phyloP scores from a whole-genome alignment of 331 rosid species.

The Arachis monticola region DNA sequence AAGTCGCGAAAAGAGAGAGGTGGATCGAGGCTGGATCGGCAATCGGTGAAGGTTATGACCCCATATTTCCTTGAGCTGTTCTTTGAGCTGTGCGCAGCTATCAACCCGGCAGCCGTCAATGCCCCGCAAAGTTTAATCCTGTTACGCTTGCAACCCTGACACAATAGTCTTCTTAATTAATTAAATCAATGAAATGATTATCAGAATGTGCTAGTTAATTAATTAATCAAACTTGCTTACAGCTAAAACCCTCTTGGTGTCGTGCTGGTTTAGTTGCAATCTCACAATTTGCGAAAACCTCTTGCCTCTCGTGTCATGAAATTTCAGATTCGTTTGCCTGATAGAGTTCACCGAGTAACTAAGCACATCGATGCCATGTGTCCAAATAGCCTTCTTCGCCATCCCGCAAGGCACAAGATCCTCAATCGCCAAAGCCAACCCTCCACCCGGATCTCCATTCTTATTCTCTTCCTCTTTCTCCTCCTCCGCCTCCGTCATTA shows the following conservation, averaged over 20 bases:
- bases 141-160: conserved; percentile 51
- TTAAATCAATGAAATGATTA: background rate
- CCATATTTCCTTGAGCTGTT: conserved; percentile 45
- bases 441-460: conserved; percentile 6
- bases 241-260: conserved; percentile 47
- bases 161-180: background rate
- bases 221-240: conserved; percentile 44
- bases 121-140: conserved; percentile 56
- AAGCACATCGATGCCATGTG: conserved; percentile 60
- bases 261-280: conserved; percentile 45
- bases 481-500: conserved; percentile 32
- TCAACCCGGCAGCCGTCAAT: conserved; percentile 56
- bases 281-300: conserved; percentile 63
- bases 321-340: conserved; percentile 54
- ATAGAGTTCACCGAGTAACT: conserved; percentile 58
- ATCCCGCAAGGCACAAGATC: conserved; percentile 48
- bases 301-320: conserved; percentile 41
- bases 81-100: conserved; percentile 46
- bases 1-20: conserved; percentile 46
- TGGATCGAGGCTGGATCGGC: conserved; percentile 54
- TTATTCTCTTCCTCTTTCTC: background rate
- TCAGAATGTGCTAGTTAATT: background rate
- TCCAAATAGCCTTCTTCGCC: conserved; percentile 50
- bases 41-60: conserved; percentile 49
- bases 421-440: conserved; percentile 50